These are phyloP conservation scores for Skeletonema menzelii DNA, from an alignment of 108 stramenopile genomes.

Conservation along the genomic window DNA sequence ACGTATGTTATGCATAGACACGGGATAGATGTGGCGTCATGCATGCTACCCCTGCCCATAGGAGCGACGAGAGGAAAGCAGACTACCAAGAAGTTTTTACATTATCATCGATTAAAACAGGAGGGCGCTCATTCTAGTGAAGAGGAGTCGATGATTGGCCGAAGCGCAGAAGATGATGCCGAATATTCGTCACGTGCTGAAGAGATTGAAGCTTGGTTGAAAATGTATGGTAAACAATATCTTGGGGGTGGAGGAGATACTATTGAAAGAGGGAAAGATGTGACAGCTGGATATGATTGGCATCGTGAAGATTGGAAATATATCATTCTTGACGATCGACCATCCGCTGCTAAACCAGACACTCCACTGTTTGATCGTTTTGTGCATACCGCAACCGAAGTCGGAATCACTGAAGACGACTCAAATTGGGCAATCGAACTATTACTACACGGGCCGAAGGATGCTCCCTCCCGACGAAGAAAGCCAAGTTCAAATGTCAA, in stretches of 20 bases:
- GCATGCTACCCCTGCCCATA: conserved; percentile 28
- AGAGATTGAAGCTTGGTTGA: conserved; percentile 49
- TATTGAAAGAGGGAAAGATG: background rate
- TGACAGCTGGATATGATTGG: conserved; percentile 13
- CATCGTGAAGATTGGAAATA: conserved; percentile 35
- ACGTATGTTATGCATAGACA: conserved; percentile 37
- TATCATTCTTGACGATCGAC: conserved; percentile 47
- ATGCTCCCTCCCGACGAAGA: background rate
- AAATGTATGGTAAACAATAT: conserved; percentile 31
- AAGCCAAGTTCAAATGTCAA: background rate
- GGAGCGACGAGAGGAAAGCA: conserved; percentile 38
- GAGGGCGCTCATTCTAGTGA: background rate
- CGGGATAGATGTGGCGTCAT: conserved; percentile 28
- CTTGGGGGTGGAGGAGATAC: conserved; percentile 12
- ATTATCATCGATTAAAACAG: conserved; percentile 16
- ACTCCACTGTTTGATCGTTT: conserved; percentile 45
- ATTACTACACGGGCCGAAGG: conserved; percentile 29
- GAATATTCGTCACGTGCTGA: conserved; percentile 47
- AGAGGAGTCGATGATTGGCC: conserved; percentile 20
- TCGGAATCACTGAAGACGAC: conserved; percentile 49
- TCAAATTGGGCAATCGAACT: conserved; percentile 24
- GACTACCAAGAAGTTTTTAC: conserved; percentile 32
- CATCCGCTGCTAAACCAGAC: conserved; percentile 28
- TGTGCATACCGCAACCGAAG: conserved; percentile 53
- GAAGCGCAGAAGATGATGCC: conserved; percentile 31